Evolutionary conservation across 2,329 filamentous ascomycete species (phyloP).

Genomic region (Clarireedia homoeocarpa): DNA sequence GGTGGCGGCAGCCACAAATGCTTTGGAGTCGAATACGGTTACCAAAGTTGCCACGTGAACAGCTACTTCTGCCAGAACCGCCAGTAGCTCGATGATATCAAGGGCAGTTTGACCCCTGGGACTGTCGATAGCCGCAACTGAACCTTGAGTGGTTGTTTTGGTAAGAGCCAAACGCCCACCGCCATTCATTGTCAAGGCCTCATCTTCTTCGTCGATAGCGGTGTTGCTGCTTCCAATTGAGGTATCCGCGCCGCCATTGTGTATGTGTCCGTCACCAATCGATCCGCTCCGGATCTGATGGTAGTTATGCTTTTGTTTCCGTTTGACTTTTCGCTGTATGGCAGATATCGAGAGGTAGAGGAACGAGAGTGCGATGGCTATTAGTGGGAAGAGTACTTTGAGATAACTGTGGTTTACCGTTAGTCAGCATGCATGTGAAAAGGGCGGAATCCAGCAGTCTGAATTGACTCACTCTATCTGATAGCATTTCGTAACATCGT

Average conservation of each 20-base stretch:
- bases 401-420: conserved; percentile 53
- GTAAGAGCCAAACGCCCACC: conserved; percentile 51
- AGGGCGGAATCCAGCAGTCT: not conserved
- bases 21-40: conserved; percentile 50
- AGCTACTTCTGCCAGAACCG: conserved; percentile 62
- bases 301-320: conserved; percentile 49
- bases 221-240: conserved; percentile 28
- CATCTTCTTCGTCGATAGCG: conserved; percentile 43
- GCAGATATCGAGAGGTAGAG: conserved; percentile 54
- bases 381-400: conserved; percentile 69
- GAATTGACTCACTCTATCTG: conserved; percentile 55
- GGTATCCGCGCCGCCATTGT: conserved; percentile 8
- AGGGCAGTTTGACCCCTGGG: conserved; percentile 66
- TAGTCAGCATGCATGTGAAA: not conserved
- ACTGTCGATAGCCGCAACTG: conserved; percentile 63
- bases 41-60: conserved; percentile 60
- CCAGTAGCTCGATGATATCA: conserved; percentile 66
- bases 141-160: conserved; percentile 54
- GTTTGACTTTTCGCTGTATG: conserved; percentile 43
- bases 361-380: conserved; percentile 62
- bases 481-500: conserved; percentile 58
- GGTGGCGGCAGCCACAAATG: conserved; percentile 52
- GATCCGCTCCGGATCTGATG: conserved; percentile 41
- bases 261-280: conserved; percentile 31
- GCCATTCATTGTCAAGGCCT: conserved; percentile 46